A percentile compares a stretch with the other conserved stretches of the same genome.
Conservation (phyloP, 1,284 basidiomycete species). For the Ustilago loliicola region DNA sequence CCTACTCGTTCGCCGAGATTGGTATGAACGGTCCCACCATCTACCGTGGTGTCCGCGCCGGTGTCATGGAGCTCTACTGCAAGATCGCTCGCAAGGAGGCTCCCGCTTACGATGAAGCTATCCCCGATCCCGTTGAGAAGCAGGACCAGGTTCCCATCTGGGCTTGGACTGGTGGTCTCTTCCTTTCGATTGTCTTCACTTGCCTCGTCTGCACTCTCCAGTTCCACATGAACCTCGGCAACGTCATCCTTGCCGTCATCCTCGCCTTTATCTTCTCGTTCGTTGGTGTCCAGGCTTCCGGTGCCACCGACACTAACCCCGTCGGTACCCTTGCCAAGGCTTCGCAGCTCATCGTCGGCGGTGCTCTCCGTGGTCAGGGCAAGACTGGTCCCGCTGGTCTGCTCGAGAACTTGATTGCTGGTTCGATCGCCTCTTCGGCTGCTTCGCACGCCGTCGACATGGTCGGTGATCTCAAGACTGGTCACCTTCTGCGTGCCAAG, state of each 20-base stretch:
- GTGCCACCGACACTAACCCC: conserved; percentile 67
- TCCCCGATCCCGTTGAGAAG: conserved; percentile 53
- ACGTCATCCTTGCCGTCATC: conserved; percentile 72
- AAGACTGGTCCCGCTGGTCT: conserved; percentile 74
- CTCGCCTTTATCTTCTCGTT: conserved; percentile 79
- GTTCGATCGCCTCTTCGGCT: conserved; percentile 76
- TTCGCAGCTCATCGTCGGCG: conserved; percentile 63
- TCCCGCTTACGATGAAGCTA: conserved; percentile 39
- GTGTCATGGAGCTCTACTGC: conserved; percentile 41
- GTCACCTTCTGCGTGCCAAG: conserved; percentile 78
- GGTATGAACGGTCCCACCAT: conserved; percentile 66
- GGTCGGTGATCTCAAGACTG: conserved; percentile 81
- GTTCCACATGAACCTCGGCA: conserved; percentile 67
- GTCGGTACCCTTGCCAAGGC: conserved; percentile 61
- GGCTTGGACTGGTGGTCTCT: conserved; percentile 76
- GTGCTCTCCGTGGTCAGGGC: conserved; percentile 59
- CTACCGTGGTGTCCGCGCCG: conserved; percentile 63
- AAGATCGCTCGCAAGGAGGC: conserved; percentile 46
- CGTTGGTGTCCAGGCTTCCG: conserved; percentile 75
- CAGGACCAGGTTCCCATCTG: conserved; percentile 76
- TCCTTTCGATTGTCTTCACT: conserved; percentile 74
- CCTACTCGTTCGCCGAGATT: conserved; percentile 70
- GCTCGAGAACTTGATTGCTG: conserved; percentile 76
- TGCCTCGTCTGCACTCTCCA: conserved; percentile 73
- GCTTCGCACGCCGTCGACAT: conserved; percentile 78